Percentiles rank a stretch among this genome's conserved stretches.
Evolutionary conservation across 2,329 filamentous ascomycete genomes (phyloP).

Genomic region (Aspergillus terreus): DNA sequence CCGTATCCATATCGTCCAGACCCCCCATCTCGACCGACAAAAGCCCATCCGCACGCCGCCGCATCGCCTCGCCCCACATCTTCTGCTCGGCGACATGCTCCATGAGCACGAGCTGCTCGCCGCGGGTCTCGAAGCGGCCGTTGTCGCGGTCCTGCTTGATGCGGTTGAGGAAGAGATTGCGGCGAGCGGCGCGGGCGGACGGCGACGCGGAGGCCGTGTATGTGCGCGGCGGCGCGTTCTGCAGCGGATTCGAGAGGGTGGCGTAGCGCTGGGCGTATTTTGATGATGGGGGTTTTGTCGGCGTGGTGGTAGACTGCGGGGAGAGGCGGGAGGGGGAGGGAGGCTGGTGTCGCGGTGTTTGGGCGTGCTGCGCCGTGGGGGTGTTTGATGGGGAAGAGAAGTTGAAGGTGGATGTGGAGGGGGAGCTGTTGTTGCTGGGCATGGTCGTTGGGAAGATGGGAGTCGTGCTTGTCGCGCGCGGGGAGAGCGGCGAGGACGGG

Average conservation of each 20-base stretch:
- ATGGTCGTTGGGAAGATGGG: too few relatives aligned
- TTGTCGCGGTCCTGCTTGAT: conserved; percentile 38
- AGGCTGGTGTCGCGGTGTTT: neutral
- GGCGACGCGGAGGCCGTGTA: conserved; percentile 18
- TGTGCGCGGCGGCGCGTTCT: conserved; percentile 14
- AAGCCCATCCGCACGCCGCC: conserved; percentile 26
- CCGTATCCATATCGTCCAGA: conserved; percentile 18
- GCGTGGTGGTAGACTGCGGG: conserved; percentile 7
- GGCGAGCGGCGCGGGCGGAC: conserved; percentile 31
- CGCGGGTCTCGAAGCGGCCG: conserved; percentile 36
- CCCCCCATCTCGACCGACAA: conserved; percentile 12
- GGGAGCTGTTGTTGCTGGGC: neutral
- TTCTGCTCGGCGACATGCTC: conserved; percentile 38
- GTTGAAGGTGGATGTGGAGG: neutral
- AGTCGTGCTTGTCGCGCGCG: too few relatives aligned
- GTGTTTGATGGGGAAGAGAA: neutral
- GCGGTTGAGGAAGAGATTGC: conserved; percentile 40
- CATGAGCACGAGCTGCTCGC: conserved; percentile 42
- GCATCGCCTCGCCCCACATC: conserved; percentile 39
- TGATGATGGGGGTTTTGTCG: neutral
- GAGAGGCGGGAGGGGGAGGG: neutral
- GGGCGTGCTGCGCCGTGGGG: neutral
- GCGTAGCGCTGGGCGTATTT: conserved; percentile 36
- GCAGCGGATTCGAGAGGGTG: conserved; percentile 31
- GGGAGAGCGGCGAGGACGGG: too few relatives aligned